Percentiles rank a stretch among this genome's conserved stretches.
These are phyloP conservation scores for Colletotrichum australisinense DNA, from an alignment of 2,329 filamentous ascomycete species.

Conservation along the genomic window DNA sequence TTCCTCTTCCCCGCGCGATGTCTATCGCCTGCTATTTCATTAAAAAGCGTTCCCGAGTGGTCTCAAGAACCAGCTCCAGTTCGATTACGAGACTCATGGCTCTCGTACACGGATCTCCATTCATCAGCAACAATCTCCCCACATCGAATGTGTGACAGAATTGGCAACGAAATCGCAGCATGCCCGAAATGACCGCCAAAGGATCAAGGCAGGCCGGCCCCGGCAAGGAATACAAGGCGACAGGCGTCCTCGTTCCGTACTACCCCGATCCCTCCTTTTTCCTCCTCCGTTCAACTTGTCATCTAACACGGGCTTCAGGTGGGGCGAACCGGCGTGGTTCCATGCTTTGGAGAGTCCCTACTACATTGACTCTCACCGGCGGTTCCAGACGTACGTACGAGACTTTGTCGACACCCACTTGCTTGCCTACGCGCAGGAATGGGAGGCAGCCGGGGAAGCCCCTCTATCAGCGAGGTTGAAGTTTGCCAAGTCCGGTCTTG, in stretches of 20 bases:
- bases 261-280: background rate
- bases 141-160: background rate
- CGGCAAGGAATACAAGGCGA: background rate
- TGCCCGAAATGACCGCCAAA: background rate
- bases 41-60: background rate
- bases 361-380: conserved; percentile 71
- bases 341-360: conserved; percentile 57
- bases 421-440: conserved; percentile 69
- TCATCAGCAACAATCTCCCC: background rate
- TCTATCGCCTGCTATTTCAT: background rate
- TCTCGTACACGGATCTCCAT: background rate
- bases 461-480: conserved; percentile 52
- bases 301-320: conserved; percentile 11
- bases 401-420: conserved; percentile 70
- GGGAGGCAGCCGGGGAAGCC: conserved; percentile 69
- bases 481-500: conserved; percentile 53
- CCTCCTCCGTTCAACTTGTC: background rate
- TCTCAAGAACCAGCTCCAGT: background rate
- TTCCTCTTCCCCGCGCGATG: background rate
- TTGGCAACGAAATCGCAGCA: background rate
- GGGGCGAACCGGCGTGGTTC: conserved; percentile 44
- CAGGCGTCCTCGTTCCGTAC: conserved; percentile 19
- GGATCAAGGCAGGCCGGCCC: background rate
- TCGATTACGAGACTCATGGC: background rate
- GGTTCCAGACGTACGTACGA: conserved; percentile 67